These are phyloP conservation scores for Eremothecium gossypii DNA, from an alignment of 1,139 yeast species.

Conservation along the genomic window DNA sequence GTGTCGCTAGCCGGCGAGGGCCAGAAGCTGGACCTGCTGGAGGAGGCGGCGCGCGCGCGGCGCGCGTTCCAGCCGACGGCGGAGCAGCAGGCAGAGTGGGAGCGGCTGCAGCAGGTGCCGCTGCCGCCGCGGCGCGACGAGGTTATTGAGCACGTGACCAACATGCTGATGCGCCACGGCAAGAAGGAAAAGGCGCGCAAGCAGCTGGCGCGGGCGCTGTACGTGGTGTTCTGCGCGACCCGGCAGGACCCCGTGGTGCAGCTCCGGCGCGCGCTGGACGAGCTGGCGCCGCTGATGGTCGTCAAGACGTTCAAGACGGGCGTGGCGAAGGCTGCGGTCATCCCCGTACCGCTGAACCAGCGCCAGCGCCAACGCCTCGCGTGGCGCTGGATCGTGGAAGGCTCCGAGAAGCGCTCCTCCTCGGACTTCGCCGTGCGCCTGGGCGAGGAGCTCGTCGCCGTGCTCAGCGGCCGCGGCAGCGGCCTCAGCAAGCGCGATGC, in stretches of 20 bases:
- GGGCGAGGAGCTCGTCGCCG: conserved; percentile 79
- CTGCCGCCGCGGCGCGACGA: conserved; percentile 63
- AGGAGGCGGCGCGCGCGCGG: conserved; percentile 17
- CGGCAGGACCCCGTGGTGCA: conserved; percentile 61
- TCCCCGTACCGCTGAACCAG: conserved; percentile 75
- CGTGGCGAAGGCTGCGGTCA: conserved; percentile 68
- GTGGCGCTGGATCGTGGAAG: conserved; percentile 82
- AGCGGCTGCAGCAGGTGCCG: conserved; percentile 40
- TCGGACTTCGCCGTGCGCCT: conserved; percentile 78
- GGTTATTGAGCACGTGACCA: conserved; percentile 65
- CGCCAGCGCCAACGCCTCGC: conserved; percentile 83
- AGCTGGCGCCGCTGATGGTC: conserved; percentile 76
- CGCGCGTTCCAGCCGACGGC: conserved; percentile 47
- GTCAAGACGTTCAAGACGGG: conserved; percentile 76
- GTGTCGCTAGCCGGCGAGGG: conserved; percentile 30
- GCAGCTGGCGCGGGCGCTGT: conserved; percentile 66
- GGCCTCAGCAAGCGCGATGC: conserved; percentile 78
- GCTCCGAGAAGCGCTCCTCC: conserved; percentile 69
- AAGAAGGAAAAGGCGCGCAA: conserved; percentile 75
- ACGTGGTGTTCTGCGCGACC: conserved; percentile 42
- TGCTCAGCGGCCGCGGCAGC: conserved; percentile 67
- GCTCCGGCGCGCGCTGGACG: conserved; percentile 65
- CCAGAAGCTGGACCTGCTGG: conserved; percentile 37
- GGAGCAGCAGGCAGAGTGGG: conserved; percentile 51
- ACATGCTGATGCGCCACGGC: conserved; percentile 89